Evolutionary conservation across 305 asterid genomes (phyloP).

Genomic region (Fraxinus baroniana): DNA sequence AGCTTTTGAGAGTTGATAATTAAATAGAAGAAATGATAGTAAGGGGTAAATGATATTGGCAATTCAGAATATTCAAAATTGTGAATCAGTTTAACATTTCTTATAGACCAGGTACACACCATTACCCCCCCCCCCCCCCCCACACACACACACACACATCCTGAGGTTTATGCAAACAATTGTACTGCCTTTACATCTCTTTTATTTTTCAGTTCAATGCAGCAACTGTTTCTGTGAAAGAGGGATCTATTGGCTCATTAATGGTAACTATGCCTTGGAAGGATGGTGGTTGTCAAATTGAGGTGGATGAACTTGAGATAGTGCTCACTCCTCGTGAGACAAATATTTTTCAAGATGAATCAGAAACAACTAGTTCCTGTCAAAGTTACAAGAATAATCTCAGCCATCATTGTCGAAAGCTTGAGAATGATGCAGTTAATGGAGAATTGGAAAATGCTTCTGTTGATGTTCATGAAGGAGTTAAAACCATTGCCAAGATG

Average conservation of each 20-base stretch:
- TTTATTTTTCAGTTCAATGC: conserved; percentile 65
- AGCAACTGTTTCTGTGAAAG: conserved; percentile 61
- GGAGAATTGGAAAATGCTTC: conserved; percentile 38
- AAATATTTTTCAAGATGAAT: conserved; percentile 38
- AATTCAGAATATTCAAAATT: not conserved
- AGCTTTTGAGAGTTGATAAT: not conserved
- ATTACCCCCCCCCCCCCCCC: not conserved
- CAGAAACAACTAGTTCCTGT: conserved; percentile 38
- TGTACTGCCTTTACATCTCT: conserved; percentile 25
- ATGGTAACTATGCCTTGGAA: conserved; percentile 89
- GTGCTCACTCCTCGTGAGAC: conserved; percentile 65
- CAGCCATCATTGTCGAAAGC: conserved; percentile 38
- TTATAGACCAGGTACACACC: not conserved
- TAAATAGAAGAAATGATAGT: not conserved
- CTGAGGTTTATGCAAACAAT: not conserved
- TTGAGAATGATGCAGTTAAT: conserved; percentile 39
- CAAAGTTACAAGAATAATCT: conserved; percentile 26
- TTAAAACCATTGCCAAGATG: conserved; percentile 90
- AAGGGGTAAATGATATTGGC: not conserved
- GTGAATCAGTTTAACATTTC: not conserved
- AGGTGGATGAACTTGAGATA: conserved; percentile 85
- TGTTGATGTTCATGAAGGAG: conserved; percentile 97
- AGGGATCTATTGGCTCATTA: conserved; percentile 91
- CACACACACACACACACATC: not conserved
- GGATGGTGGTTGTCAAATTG: conserved; percentile 80